These are phyloP conservation scores for Didymella glomerata DNA, from an alignment of 2,329 filamentous ascomycete genomes.

Conservation along the genomic window DNA sequence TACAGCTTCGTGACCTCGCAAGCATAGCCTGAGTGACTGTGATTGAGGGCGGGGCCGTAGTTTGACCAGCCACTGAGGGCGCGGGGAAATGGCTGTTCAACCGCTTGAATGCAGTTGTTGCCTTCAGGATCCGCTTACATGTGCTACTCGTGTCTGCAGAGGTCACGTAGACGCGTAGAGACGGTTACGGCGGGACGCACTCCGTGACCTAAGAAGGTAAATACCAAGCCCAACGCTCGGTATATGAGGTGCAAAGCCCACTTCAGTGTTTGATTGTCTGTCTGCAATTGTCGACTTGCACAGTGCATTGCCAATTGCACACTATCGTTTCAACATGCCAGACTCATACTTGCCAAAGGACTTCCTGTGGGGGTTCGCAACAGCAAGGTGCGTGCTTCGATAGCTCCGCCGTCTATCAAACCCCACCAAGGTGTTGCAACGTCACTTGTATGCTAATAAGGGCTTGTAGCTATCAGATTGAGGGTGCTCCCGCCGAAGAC, in stretches of 20 bases:
- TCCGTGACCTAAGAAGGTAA: conserved; percentile 41
- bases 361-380: conserved; percentile 55
- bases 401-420: conserved; percentile 26
- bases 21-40: conserved; percentile 26
- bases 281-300: conserved; percentile 19
- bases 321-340: conserved; percentile 40
- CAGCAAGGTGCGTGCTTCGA: conserved; percentile 50
- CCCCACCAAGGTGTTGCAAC: conserved; percentile 33
- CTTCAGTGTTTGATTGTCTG: conserved; percentile 13
- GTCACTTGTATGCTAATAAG: conserved; percentile 33
- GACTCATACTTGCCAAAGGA: conserved; percentile 50
- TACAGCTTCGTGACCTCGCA: conserved; percentile 34
- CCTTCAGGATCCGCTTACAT: conserved; percentile 30
- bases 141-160: conserved; percentile 31
- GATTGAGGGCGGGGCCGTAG: conserved; percentile 29
- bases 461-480: conserved; percentile 80
- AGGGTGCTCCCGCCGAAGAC: conserved; percentile 77
- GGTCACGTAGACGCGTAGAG: conserved; percentile 41
- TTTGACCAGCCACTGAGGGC: conserved; percentile 30
- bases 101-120: conserved; percentile 30
- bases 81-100: conserved; percentile 32
- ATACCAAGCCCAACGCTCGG: conserved; percentile 21
- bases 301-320: conserved; percentile 18
- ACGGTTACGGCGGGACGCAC: conserved; percentile 50
- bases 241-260: conserved; percentile 47